These are phyloP conservation scores for Isabelozyma gotoi DNA, from an alignment of 805 yeast genomes.

Conservation along the genomic window DNA sequence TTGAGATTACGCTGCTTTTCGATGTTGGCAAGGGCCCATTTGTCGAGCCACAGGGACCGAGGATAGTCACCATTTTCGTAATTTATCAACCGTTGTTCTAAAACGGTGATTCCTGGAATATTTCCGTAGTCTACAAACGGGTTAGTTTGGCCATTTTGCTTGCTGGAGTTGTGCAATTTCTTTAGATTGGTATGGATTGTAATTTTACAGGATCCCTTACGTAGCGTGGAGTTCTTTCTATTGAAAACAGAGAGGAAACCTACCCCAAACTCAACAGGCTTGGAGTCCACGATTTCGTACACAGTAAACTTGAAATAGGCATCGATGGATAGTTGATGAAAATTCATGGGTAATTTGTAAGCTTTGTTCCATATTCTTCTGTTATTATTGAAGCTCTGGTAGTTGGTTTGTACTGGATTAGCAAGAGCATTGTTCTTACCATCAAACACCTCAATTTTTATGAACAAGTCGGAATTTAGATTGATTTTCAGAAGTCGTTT, in stretches of 20 bases:
- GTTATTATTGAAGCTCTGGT: slow-evolving; percentile 29
- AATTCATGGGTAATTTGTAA: slow-evolving; percentile 68
- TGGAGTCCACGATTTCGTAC: slow-evolving; percentile 66
- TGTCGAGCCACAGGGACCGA: slow-evolving; percentile 72
- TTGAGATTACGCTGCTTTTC: slow-evolving; percentile 30
- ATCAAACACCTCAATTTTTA: slow-evolving; percentile 29
- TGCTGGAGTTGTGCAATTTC: slow-evolving; percentile 8
- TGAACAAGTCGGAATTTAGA: slow-evolving; percentile 35
- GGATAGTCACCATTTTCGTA: slow-evolving; percentile 69
- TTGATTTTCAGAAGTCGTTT: slow-evolving; percentile 29
- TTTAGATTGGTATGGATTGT: slow-evolving; percentile 13
- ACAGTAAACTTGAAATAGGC: slow-evolving; percentile 60
- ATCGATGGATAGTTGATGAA: slow-evolving; percentile 67
- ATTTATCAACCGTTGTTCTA: slow-evolving; percentile 55
- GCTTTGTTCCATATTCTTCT: slow-evolving; percentile 67
- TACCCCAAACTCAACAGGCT: slow-evolving; percentile 54
- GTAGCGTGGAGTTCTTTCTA: slow-evolving; percentile 50
- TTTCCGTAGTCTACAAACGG: slow-evolving; percentile 20
- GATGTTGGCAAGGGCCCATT: slow-evolving; percentile 55
- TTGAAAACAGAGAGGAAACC: slow-evolving; percentile 63
- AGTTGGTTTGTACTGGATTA: slow-evolving; percentile 34
- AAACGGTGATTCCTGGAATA: slow-evolving; percentile 20
- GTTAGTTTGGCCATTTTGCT: background rate
- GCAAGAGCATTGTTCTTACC: slow-evolving; percentile 29
- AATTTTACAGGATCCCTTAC: slow-evolving; percentile 67